Evolutionary conservation across 306 rosid genomes (phyloP), one percentile per base, ranked within the genome.

Genomic region (Rosa multiflora): DNA sequence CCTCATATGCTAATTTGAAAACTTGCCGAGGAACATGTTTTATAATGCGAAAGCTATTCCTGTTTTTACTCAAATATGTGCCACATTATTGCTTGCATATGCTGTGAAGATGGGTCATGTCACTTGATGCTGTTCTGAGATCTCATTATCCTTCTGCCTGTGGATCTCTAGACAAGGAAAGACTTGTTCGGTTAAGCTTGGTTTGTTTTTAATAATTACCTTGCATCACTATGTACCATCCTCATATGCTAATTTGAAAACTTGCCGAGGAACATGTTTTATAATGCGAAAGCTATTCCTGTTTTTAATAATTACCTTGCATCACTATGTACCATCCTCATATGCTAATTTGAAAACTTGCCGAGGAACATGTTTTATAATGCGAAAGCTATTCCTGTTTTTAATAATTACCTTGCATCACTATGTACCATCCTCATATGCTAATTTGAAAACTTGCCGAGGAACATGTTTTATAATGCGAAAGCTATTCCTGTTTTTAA

Each of bases 41-140:
- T 21, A 1, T n/a, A n/a, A 37, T 74, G 67, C 21, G 5, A 64
- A 32, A 29, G 23, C 47, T 67, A 39, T 39, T 11, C 8, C 4
- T 64, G 9, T n/a, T n/a, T n/a, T n/a, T n/a, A n/a, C n/a, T 59
- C 71, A 18, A 58, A 32, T 35, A 61, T 62, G 68, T 47, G 64
- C 47, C 26, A 43, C 61, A 48, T 62, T 71, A 21, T 26, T 72
- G 78, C 48, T 35, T n/a, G 14, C 66, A 21, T 79, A 71, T 63
- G 73, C 72, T 21, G n/a, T n/a, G 58, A 20, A 2, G 11, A 63
- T 42, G 29, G 29, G 18, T 55, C 35, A 67, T 58, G 58, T 40
- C 51, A 76, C 39, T 20, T 63, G 29, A 55, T 55, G 20, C 4
- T 74, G 62, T 76, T 64, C 0, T 62, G 46, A 49, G 29, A 23